phyloP scores from a whole-genome alignment of 352 stramenopile genomes.

The Phytophthora hibernalis region DNA sequence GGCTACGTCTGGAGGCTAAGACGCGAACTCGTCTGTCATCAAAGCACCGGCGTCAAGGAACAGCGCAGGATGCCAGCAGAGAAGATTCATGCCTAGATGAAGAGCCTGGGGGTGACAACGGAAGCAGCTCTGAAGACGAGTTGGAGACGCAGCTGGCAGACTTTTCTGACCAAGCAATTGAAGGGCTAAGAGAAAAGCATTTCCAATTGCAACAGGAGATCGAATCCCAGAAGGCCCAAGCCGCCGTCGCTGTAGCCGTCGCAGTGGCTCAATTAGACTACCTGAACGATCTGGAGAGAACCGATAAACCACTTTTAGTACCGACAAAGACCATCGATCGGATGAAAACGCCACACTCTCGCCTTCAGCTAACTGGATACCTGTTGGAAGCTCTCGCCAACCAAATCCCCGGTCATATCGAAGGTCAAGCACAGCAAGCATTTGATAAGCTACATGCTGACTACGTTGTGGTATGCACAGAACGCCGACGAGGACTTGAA shows the following conservation, averaged over 20 bases:
- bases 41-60: slow-evolving; percentile 10
- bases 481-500: slow-evolving; percentile 35
- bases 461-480: slow-evolving; percentile 19
- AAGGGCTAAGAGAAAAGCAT: slow-evolving; percentile 23
- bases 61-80: background rate
- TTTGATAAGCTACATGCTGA: slow-evolving; percentile 39
- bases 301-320: background rate
- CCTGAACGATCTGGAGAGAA: slow-evolving; percentile 13
- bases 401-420: slow-evolving; percentile 33
- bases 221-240: slow-evolving; percentile 18
- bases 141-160: slow-evolving; percentile 26
- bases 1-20: slow-evolving; percentile 29
- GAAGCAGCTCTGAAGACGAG: slow-evolving; percentile 16
- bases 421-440: slow-evolving; percentile 21
- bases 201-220: slow-evolving; percentile 22
- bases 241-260: slow-evolving; percentile 20
- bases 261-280: slow-evolving; percentile 28
- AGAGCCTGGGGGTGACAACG: background rate
- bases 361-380: slow-evolving; percentile 18
- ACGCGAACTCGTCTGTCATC: slow-evolving; percentile 18
- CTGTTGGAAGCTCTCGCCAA: slow-evolving; percentile 30
- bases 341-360: background rate
- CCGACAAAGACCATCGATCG: background rate
- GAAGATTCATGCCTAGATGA: slow-evolving; percentile 1
- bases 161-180: slow-evolving; percentile 22